Conservation (phyloP, 208 protist genomes). For the Trypanosoma avium region DNA sequence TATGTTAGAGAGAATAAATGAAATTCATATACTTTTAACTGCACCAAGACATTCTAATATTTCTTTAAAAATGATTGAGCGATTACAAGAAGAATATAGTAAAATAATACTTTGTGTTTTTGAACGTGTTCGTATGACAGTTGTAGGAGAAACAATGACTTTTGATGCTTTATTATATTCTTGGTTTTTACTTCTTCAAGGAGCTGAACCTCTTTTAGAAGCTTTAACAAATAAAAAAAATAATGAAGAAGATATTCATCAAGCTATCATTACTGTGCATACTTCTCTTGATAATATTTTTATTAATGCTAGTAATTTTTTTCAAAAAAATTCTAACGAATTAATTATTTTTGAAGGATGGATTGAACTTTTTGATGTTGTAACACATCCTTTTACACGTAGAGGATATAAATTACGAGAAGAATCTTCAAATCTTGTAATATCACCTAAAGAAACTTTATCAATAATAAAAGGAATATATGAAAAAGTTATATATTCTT, state of each 20-base stretch:
- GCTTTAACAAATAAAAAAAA: constrained; percentile 7
- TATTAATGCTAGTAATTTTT: constrained; percentile 7
- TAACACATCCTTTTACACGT: constrained; percentile 29
- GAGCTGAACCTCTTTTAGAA: constrained; percentile 31
- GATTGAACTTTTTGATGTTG: constrained; percentile 26
- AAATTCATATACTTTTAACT: constrained; percentile 29
- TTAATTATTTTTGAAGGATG: constrained; percentile 17
- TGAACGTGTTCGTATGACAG: constrained; percentile 32
- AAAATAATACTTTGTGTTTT: constrained; percentile 38
- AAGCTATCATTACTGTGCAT: constrained; percentile 27
- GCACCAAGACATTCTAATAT: constrained; percentile 35
- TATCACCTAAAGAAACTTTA: not conserved
- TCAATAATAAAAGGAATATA: not conserved
- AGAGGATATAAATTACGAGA: constrained; percentile 2
- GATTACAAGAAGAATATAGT: constrained; percentile 22
- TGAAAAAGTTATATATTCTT: not conserved
- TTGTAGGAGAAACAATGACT: constrained; percentile 56
- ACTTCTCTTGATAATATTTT: constrained; percentile 27
- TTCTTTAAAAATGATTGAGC: constrained; percentile 23
- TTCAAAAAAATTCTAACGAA: not conserved
- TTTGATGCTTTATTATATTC: constrained; percentile 50
- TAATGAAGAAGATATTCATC: constrained; percentile 1
- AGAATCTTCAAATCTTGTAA: not conserved
- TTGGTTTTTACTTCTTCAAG: constrained; percentile 42
- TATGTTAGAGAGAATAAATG: constrained; percentile 20